A percentile compares a stretch with the other conserved stretches of the same genome.
Conservation (phyloP, 805 yeast genomes). For the Cyberlindnera suaveolens region DNA sequence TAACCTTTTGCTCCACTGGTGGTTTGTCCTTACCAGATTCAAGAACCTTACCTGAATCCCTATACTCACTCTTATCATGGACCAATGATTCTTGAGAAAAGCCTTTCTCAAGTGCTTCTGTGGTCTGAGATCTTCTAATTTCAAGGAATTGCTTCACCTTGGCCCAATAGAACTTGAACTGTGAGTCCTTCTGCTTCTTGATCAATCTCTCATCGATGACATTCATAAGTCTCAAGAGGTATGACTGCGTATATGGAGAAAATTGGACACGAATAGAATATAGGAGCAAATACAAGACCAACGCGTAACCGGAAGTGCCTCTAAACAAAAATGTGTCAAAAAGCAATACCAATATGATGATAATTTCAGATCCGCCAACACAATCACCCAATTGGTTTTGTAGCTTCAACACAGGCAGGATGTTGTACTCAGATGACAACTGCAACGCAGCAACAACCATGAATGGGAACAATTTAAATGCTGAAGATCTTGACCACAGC, state of each 20-base stretch:
- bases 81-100: conserved; percentile 9
- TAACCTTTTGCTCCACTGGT: not conserved
- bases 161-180: conserved; percentile 29
- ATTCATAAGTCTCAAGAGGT: conserved; percentile 24
- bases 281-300: conserved; percentile 49
- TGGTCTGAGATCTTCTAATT: conserved; percentile 32
- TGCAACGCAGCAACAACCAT: conserved; percentile 54
- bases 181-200: conserved; percentile 23
- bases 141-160: conserved; percentile 34
- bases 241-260: conserved; percentile 34
- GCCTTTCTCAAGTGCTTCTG: conserved; percentile 15
- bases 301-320: conserved; percentile 64
- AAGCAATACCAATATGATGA: conserved; percentile 44
- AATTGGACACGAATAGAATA: conserved; percentile 69
- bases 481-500: conserved; percentile 50
- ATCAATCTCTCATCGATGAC: conserved; percentile 29
- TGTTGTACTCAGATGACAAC: conserved; percentile 34
- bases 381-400: conserved; percentile 35
- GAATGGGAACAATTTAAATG: conserved; percentile 50
- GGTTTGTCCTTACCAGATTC: conserved; percentile 2
- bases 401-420: conserved; percentile 34
- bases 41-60: conserved; percentile 4
- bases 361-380: conserved; percentile 56
- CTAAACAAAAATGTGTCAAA: conserved; percentile 56
- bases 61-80: not conserved